Evolutionary conservation across 1,139 yeast genomes (phyloP).

Genomic region (Pichia sp.): DNA sequence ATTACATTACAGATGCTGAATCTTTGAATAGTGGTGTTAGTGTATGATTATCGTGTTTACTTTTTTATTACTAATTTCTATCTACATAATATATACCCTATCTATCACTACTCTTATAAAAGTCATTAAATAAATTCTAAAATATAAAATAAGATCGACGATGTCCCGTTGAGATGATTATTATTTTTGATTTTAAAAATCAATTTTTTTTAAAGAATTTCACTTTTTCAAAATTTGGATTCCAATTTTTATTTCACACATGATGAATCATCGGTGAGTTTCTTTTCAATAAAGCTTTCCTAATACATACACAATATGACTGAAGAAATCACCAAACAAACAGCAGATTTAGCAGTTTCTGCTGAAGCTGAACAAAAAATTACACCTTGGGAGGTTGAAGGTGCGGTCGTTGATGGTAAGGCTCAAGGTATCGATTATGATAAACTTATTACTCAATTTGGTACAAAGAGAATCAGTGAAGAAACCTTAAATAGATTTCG

Average conservation of each 20-base stretch:
- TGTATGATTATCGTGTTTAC: not conserved
- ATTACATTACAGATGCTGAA: slow-evolving; percentile 29
- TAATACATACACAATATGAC: slow-evolving; percentile 14
- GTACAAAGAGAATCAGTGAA: slow-evolving; percentile 65
- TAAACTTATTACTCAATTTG: slow-evolving; percentile 78
- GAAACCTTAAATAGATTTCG: slow-evolving; percentile 75
- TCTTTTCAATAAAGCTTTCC: not conserved
- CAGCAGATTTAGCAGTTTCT: slow-evolving; percentile 21
- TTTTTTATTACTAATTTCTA: not conserved
- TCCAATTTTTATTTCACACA: not conserved
- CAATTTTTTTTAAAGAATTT: not conserved
- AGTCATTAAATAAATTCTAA: no score
- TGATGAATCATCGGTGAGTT: not conserved
- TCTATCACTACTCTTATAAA: no score
- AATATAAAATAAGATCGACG: no score
- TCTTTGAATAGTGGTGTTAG: slow-evolving; percentile 15
- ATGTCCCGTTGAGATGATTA: no score
- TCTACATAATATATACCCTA: not conserved
- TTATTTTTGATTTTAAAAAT: no score
- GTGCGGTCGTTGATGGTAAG: slow-evolving; percentile 93
- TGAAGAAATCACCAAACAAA: slow-evolving; percentile 25
- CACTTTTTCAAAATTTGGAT: not conserved
- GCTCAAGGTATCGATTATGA: slow-evolving; percentile 87
- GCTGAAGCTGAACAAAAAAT: slow-evolving; percentile 50
- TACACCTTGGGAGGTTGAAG: slow-evolving; percentile 99